Conservation (phyloP, 139 green algal species). For the Zygnema circumcarinatum region DNA sequence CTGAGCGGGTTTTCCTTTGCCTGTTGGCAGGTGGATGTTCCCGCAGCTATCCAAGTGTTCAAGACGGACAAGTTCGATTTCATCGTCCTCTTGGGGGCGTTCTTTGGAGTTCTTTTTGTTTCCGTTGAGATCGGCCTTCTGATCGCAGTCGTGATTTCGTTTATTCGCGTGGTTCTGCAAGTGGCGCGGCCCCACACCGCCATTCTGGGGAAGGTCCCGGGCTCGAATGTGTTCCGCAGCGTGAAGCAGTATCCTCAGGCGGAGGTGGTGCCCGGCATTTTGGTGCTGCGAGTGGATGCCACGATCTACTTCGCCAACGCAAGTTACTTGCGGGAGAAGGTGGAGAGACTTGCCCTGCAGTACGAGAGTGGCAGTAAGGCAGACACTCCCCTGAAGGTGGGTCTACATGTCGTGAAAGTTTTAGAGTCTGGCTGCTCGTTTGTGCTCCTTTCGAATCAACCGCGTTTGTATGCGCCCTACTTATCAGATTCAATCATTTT, state of each 20-base stretch:
- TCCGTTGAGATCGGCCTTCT: conserved; percentile 46
- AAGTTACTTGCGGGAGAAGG: conserved; percentile 70
- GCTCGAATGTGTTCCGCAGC: conserved; percentile 72
- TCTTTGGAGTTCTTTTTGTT: conserved; percentile 50
- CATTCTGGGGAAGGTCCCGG: conserved; percentile 76
- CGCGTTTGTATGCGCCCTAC: too few relatives aligned
- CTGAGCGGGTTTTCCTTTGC: too few relatives aligned
- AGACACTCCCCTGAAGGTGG: not conserved
- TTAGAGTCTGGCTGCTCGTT: not conserved
- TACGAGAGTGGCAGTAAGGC: too few relatives aligned
- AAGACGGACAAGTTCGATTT: conserved; percentile 59
- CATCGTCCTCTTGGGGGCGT: conserved; percentile 37
- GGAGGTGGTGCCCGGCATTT: conserved; percentile 64
- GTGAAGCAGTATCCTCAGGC: conserved; percentile 81
- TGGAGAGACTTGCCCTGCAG: conserved; percentile 8
- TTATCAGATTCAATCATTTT: not conserved
- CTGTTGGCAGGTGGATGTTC: conserved; percentile 49
- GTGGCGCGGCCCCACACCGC: conserved; percentile 76
- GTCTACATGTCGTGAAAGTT: conserved; percentile 49
- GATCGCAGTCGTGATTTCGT: conserved; percentile 34
- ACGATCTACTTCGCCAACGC: conserved; percentile 77
- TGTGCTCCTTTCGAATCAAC: too few relatives aligned
- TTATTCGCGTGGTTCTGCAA: conserved; percentile 27
- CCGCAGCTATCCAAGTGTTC: conserved; percentile 11
- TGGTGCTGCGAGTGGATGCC: conserved; percentile 76